Base-by-base conservation (phyloP, 179 eudicot genomes). In the Nepenthes alata region DNA sequence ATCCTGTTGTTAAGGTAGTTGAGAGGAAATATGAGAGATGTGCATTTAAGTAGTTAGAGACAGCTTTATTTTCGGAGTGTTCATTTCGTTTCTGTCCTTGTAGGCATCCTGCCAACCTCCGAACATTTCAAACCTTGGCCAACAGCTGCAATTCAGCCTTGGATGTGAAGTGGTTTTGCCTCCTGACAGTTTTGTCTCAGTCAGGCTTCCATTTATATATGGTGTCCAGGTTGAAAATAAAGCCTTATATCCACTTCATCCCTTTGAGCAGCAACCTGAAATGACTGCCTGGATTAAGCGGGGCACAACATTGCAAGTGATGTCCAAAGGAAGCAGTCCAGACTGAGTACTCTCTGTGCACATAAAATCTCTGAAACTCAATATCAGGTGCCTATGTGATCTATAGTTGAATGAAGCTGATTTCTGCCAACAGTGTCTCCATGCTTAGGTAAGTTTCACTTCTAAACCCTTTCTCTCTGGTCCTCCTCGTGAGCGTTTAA, bases 131-230 rank as follows among this genome's bases (percentile, higher is more conserved):
- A 79, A 78, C 64, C 76, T 66, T 56, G 87, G 83, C 66, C 72
- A 83, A 52, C 80, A 80, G 69, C 78, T 86, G 61, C 85, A 80
- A 64, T 91, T 89, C 67, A 73, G 83, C 74, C 75, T 85, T 70
- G 98, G 88, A 64, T 78, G 85, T 70, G 83, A 59, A 59, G 89
- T 89, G 69, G 79, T 89, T 61, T 80, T 91, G 80, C 98, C 96
- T 14, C 90, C 98, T 2, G 98, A 91, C 67, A 89, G 98, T 75
- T 86, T 86, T 68, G 82, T 91, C 67, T 86, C 96, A 47, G 72
- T 91, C 61, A 86, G 87, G 68, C 90, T 91, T 15, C 98, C 98
- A 47, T 89, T 91, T 78, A 76, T 91, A 50, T 91, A 91, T 71
- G 93, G 89, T 58, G 67, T 79, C 54, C 68, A 81, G 65, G 66